phyloP scores from a whole-genome alignment of 2,329 filamentous ascomycete genomes.

The Colletotrichum gloeosporioides region DNA sequence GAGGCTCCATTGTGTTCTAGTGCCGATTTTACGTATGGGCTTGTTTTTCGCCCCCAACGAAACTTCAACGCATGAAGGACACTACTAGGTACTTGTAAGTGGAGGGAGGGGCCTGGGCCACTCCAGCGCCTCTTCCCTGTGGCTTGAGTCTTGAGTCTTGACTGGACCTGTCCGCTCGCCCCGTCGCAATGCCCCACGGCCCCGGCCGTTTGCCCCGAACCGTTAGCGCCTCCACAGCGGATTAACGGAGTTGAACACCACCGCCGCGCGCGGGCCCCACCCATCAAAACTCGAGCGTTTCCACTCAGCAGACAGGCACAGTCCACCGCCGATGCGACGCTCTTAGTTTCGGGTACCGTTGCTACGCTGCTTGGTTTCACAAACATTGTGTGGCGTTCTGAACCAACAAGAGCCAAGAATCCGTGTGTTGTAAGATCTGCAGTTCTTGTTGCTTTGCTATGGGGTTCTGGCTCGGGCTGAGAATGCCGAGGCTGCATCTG shows the following conservation, averaged over 20 bases:
- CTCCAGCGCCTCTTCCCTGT: background rate
- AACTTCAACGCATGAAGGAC: background rate
- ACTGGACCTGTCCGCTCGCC: background rate
- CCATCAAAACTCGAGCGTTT: background rate
- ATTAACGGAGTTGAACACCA: background rate
- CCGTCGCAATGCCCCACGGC: background rate
- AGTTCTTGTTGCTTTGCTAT: background rate
- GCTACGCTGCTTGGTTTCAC: background rate
- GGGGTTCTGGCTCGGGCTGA: background rate
- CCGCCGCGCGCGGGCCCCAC: background rate
- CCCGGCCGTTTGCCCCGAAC: background rate
- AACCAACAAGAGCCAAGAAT: background rate
- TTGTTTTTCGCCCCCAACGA: background rate
- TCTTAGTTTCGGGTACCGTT: background rate
- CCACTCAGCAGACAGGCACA: background rate
- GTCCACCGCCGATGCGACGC: slow-evolving; percentile 10
- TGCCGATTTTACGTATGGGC: background rate
- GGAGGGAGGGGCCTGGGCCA: background rate
- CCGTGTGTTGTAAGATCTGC: background rate
- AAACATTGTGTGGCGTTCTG: background rate
- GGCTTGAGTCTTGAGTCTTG: background rate
- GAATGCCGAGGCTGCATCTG: background rate
- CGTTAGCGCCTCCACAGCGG: background rate
- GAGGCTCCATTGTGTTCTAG: background rate
- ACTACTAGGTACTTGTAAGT: background rate